Evolutionary conservation across 1,284 basidiomycete species (phyloP), one percentile per base, ranked within the genome.

Genomic region (Abortiporus biennis): DNA sequence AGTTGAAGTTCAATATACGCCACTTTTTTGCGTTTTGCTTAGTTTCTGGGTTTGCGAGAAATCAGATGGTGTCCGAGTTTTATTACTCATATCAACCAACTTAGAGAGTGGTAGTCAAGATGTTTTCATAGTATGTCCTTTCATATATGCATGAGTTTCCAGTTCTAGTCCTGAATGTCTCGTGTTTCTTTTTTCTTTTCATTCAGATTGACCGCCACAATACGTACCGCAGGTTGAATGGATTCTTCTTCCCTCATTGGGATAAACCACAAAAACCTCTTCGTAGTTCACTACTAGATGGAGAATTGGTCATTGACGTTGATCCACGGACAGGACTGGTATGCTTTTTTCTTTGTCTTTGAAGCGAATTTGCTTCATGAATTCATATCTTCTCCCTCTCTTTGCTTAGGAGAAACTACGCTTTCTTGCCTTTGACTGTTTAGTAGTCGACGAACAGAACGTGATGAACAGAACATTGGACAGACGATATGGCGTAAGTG

Each of bases 1-100:
- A 15, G 24, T 38, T 46, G 36, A 27, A 25, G 34, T 41, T 31
- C 40, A 42, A 16, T 41, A 40, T 33, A 25, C 41, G 27, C 40
- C 41, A 9, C 44, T 17, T 24, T 32, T 19, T 37, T 40, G 29
- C 13, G 34, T 31, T 40, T 48, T 25, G 33, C 37, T 27, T 54
- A 96, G 92, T 62, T 99, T 89, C 62, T 99, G 95, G 95, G 95
- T 99, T 22, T 97, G 93, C 67, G 96, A 99, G 68, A 99, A 99
- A 70, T 96, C 93, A n/a, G 96, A 99, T 59, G 96, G 96, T 2
- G 67, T 98, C 41, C 80, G 96, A 32, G 91, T 99, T 23, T 71
- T 99, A 33, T 77, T 98, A 36, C 71, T 96, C 46, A 76, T 99
- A 38, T 75, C 85, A 31, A 86, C 91, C 16, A 76, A 91, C 47